A percentile compares a stretch with the other conserved stretches of the same genome.
Conservation (phyloP, 2,329 filamentous ascomycete genomes). For the Xylariales sp. region DNA sequence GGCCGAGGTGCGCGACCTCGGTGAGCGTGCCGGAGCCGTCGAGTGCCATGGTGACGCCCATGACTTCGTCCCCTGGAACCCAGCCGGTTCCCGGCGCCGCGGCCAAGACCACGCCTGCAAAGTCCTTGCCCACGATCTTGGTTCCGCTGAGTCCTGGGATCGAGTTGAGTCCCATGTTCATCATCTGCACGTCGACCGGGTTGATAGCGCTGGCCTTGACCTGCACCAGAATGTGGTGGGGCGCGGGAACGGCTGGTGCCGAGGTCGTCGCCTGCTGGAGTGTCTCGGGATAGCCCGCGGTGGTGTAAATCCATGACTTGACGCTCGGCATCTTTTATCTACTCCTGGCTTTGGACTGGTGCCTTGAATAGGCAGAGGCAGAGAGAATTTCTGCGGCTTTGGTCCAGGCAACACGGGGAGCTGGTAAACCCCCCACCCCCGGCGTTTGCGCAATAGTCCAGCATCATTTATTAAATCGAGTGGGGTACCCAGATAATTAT, state of each 20-base stretch:
- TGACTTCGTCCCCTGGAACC: conserved; percentile 11
- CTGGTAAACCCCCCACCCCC: too few species aligned
- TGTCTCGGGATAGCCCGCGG: conserved; percentile 7
- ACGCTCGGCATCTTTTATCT: conserved; percentile 5
- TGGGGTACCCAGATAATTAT: too few species aligned
- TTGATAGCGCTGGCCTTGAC: conserved; percentile 13
- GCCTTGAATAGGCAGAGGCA: too few species aligned
- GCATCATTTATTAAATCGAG: too few species aligned
- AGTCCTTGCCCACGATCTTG: conserved; percentile 11
- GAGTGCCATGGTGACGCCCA: conserved; percentile 9
- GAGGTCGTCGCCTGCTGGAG: conserved; percentile 2
- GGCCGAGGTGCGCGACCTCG: conserved; percentile 8
- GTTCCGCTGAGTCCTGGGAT: conserved; percentile 3
- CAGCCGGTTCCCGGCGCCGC: conserved; percentile 8
- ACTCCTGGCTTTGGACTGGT: too few species aligned
- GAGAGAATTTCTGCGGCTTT: too few species aligned
- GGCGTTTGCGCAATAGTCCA: too few species aligned
- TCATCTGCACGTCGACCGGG: conserved; percentile 14
- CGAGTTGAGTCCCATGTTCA: conserved; percentile 9
- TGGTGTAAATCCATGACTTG: conserved; percentile 9
- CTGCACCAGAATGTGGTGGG: conserved; percentile 10
- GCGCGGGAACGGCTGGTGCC: background rate
- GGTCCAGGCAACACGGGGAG: too few species aligned
- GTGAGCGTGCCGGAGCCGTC: conserved; percentile 10
- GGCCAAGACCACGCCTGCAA: conserved; percentile 11